phyloP scores from a whole-genome alignment of 129 eudicot genomes.

The Lonicera japonica region DNA sequence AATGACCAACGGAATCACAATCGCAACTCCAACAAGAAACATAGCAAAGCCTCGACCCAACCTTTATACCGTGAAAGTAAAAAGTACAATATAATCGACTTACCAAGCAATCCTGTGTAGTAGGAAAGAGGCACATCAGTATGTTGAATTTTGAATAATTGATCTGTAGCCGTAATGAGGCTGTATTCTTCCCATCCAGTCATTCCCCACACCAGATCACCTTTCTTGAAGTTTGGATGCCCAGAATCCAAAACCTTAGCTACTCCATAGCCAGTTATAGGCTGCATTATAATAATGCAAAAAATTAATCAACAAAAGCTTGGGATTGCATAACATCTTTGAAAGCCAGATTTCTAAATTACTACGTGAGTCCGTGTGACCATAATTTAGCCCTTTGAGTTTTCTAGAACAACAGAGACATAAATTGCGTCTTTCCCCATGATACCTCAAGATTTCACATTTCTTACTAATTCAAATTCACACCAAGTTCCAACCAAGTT shows the following conservation, averaged over 20 bases:
- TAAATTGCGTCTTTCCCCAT: too few species aligned
- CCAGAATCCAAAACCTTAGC: conserved; percentile 52
- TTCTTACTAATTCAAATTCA: not conserved
- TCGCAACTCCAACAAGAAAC: too few species aligned
- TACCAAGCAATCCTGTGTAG: conserved; percentile 76
- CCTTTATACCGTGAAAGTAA: too few species aligned
- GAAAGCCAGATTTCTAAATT: too few species aligned
- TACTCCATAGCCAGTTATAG: conserved; percentile 55
- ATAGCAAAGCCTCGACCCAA: too few species aligned
- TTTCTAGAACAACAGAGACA: too few species aligned
- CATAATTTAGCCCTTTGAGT: too few species aligned
- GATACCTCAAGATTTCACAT: too few species aligned
- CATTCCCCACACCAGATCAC: conserved; percentile 57
- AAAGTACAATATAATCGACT: not conserved
- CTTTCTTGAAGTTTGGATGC: conserved; percentile 53
- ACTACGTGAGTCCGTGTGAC: too few species aligned
- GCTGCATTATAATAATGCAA: conserved; percentile 24
- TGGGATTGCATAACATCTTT: too few species aligned
- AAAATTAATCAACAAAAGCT: too few species aligned
- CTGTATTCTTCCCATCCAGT: conserved; percentile 74
- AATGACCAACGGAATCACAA: too few species aligned
- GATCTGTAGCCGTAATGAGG: conserved; percentile 26
- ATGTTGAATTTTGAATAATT: conserved; percentile 41
- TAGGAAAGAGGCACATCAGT: conserved; percentile 73
- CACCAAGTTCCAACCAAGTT: not conserved